Base-by-base conservation (phyloP, 2,329 filamentous ascomycete species). In the Chrysoporthe austroafricana region DNA sequence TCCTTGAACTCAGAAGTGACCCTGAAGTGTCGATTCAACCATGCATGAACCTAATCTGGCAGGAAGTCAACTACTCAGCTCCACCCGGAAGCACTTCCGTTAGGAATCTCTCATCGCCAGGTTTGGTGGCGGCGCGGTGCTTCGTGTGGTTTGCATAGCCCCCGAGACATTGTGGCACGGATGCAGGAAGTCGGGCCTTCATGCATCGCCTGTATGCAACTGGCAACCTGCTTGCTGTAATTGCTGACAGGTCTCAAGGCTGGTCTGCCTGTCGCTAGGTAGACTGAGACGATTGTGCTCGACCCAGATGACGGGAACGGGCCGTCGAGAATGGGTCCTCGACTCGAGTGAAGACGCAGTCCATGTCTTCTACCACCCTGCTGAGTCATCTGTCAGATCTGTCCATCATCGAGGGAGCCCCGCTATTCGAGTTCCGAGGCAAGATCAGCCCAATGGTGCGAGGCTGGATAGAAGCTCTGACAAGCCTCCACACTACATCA, bases 41-140 rank as follows among this genome's bases (percentile, higher is more conserved):
- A 39, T 57, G 54, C 13, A 57, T 32, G n/a, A 14, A 4, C 1
- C 34, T 32, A 57, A 39, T 39, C 18, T 57, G 54, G 16, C 34
- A 39, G n/a, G 32, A 39, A 36, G 9, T 36, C 54, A 39, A 32
- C 32, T n/a, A 32, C 32, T n/a, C 54, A 39, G 54, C 32, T 57
- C 34, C 16, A 39, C n/a, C 32, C 18, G 54, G 18, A 18, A 21
- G 13, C 54, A 57, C 32, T 58, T 13, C 56, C 56, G 34, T 16
- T 11, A 42, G 42, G 43, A 44, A 48, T 42, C 32, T 52, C 43
- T 39, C 44, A 5, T 32, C 32, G 9, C 57, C 34, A n/a, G 44
- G 32, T 42, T 62, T 52, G 44, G 61, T 36, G 32, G 61, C 61
- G 61, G 48, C 61, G 61, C 46, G 46, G 61, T 39, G 61, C 36